Percentiles rank a stretch among this genome's conserved stretches.
Evolutionary conservation across 2,329 filamentous ascomycete species (phyloP).

Genomic region (Juglanconis juglandina): DNA sequence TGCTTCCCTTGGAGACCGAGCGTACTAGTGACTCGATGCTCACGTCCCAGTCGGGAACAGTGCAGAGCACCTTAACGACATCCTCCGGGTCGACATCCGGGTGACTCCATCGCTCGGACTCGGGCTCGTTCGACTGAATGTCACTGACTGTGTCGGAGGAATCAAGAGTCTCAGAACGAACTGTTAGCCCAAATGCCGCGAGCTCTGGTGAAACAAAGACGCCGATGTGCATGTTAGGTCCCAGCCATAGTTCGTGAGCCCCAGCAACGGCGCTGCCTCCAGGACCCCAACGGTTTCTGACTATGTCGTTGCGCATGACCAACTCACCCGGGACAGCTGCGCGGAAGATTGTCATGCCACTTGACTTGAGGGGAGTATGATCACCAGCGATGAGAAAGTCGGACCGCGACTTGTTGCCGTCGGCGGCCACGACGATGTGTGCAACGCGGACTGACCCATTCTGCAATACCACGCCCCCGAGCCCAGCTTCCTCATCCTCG

Average conservation of each 20-base stretch:
- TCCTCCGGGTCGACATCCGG: constrained; percentile 6
- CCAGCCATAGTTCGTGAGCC: constrained; percentile 1
- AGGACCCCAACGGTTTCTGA: neutral
- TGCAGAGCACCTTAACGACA: neutral
- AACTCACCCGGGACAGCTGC: neutral
- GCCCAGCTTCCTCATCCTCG: constrained; percentile 11
- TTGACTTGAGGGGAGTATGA: neutral
- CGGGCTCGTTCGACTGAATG: neutral
- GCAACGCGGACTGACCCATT: neutral
- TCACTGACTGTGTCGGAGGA: neutral
- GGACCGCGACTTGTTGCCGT: neutral
- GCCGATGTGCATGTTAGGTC: constrained; percentile 3
- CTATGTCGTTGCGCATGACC: neutral
- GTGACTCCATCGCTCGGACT: too few relatives aligned
- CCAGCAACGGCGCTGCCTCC: neutral
- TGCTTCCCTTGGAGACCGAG: constrained; percentile 22
- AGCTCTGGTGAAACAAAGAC: neutral
- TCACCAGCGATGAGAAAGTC: neutral
- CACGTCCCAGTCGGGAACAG: constrained; percentile 16
- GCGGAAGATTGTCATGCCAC: constrained; percentile 3
- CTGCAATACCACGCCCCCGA: neutral
- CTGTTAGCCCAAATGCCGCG: neutral
- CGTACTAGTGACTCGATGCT: constrained; percentile 17
- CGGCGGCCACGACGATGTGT: neutral
- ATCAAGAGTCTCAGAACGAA: neutral